Percentiles rank a stretch among this genome's conserved stretches.
phyloP scores from a whole-genome alignment of 352 stramenopile genomes.

The Phytopythium vexans region DNA sequence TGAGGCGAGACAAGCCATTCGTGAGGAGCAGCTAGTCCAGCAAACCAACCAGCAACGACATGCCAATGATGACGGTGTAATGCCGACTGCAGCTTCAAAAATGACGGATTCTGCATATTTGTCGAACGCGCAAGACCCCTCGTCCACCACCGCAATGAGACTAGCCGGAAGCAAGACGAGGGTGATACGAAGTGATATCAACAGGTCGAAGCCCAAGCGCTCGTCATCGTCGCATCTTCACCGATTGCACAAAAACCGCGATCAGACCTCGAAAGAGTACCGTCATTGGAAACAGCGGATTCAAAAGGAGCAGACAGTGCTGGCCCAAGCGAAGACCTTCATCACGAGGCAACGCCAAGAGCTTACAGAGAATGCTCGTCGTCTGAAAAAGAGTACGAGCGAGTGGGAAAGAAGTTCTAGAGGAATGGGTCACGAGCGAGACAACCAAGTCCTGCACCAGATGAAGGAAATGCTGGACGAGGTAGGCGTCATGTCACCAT shows the following conservation, averaged over 20 bases:
- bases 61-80: too few species aligned
- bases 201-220: neutral
- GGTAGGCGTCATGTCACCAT: constrained; percentile 10
- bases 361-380: constrained; percentile 46
- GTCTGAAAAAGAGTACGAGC: constrained; percentile 47
- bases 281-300: constrained; percentile 49
- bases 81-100: neutral
- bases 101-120: neutral
- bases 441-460: constrained; percentile 41
- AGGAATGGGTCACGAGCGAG: constrained; percentile 1
- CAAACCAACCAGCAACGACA: neutral
- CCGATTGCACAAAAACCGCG: constrained; percentile 1
- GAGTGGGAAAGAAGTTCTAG: constrained; percentile 44
- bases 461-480: constrained; percentile 69
- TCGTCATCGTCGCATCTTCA: neutral
- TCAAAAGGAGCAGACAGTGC: constrained; percentile 36
- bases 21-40: constrained; percentile 33
- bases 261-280: constrained; percentile 13
- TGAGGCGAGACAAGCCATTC: constrained; percentile 27
- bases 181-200: neutral
- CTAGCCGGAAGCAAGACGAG: neutral
- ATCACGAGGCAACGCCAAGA: constrained; percentile 44
- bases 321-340: constrained; percentile 40
- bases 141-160: too few species aligned
- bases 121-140: neutral